Percentiles rank a stretch among this genome's conserved stretches.
phyloP scores from a whole-genome alignment of 2,329 filamentous ascomycete species.

The Pezicula radicicola region DNA sequence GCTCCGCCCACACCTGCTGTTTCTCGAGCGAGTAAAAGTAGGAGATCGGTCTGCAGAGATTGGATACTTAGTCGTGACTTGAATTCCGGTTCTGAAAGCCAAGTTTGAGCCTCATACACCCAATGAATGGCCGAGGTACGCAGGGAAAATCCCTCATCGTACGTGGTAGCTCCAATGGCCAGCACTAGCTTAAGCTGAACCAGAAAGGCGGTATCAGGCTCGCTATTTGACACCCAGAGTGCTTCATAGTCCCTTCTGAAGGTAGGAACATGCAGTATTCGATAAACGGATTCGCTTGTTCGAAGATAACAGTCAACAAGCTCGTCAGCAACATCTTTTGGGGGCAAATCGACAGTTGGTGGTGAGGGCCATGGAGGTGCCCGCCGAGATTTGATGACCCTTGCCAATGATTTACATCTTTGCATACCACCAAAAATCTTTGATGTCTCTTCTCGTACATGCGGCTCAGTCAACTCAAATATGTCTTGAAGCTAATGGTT shows the following conservation, averaged over 20 bases:
- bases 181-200: constrained; percentile 56
- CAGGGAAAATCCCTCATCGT: constrained; percentile 48
- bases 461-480: constrained; percentile 39
- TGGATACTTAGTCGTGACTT: constrained; percentile 49
- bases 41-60: constrained; percentile 44
- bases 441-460: constrained; percentile 34
- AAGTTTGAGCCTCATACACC: constrained; percentile 55
- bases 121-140: constrained; percentile 48
- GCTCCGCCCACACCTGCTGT: constrained; percentile 37
- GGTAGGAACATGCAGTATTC: constrained; percentile 48
- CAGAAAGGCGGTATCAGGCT: constrained; percentile 41
- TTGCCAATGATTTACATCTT: constrained; percentile 50
- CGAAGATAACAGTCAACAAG: constrained; percentile 48
- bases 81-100: constrained; percentile 48
- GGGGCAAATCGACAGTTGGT: constrained; percentile 42
- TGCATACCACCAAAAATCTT: constrained; percentile 35
- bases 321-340: constrained; percentile 39
- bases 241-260: constrained; percentile 47
- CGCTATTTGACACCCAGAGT: constrained; percentile 37
- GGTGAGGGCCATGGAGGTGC: constrained; percentile 44
- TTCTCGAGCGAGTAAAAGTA: constrained; percentile 42
- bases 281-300: constrained; percentile 43
- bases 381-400: constrained; percentile 47
- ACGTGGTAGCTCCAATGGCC: constrained; percentile 50
- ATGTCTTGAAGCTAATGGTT: constrained; percentile 38